Evolutionary conservation across 2,329 filamentous ascomycete genomes (phyloP), one percentile per base, ranked within the genome.

Genomic region (Claviceps pusilla): DNA sequence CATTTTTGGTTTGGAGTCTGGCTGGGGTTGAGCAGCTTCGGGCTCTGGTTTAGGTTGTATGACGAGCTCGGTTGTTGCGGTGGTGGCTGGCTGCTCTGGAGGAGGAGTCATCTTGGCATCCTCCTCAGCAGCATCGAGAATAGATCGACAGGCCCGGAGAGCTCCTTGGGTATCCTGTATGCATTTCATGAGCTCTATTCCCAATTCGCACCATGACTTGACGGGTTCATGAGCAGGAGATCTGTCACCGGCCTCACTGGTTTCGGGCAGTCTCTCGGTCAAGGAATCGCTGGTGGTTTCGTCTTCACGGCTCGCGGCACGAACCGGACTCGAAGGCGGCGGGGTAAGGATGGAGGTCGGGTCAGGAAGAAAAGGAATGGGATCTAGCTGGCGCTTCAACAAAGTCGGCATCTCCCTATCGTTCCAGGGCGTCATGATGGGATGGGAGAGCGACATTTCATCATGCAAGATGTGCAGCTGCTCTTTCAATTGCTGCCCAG

Each of bases 311-410:
- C 41, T 54, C 16, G 33, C 14, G 49, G 31, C 29, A 35, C n/a
- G 35, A 28, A 12, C 37, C 4, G 59, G 54, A n/a, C 56, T 59
- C 16, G 60, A 56, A 4, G 59, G 59, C 0, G 66, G 65, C 0
- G 66, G 62, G 9, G 66, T 69, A 14, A 76, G 59, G 3, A 61
- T 60, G 48, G 64, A 67, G 2, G 74, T 75, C 1, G 74, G 73
- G 53, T 83, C 69, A 0, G 80, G 79, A 0, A 84, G 69, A 62
- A 79, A 84, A 2, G 80, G 74, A n/a, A 83, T 74, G 0, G 80
- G 80, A 54, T 84, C 82, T 19, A 83, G 66, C 52, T 77, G 74
- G 33, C 76, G 76, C 57, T 72, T 73, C 31, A 84, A 68, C 14
- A 73, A 64, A 1, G 65, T 59, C 0, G 79, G 73, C 66, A 84